Conservation (phyloP, 768 basidiomycete species). For the Mycena galericulata region DNA sequence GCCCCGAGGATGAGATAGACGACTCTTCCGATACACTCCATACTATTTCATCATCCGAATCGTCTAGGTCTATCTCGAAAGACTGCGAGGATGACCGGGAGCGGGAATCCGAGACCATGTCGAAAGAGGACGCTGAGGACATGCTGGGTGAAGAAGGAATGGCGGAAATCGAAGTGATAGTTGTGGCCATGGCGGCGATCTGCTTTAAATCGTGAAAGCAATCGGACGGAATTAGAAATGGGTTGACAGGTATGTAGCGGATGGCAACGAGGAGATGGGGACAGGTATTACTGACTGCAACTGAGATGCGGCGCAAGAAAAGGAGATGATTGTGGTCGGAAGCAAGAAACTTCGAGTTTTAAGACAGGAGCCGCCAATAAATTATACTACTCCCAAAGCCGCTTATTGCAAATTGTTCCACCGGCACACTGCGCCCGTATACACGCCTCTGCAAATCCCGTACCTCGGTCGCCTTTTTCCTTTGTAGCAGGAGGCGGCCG, state of each 20-base stretch:
- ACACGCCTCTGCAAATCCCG: conserved; percentile 69
- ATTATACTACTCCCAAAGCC: conserved; percentile 75
- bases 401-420: conserved; percentile 73
- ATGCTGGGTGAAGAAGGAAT: conserved; percentile 37
- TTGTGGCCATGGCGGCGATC: conserved; percentile 25
- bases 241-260: conserved; percentile 9
- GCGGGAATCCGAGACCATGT: conserved; percentile 44
- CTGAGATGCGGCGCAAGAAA: conserved; percentile 26
- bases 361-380: conserved; percentile 63
- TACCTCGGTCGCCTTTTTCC: conserved; percentile 62
- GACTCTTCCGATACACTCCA: conserved; percentile 56
- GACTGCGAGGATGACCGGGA: conserved; percentile 38
- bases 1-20: conserved; percentile 34
- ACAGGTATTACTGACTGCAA: neutral
- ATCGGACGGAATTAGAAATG: conserved; percentile 28
- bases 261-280: conserved; percentile 24
- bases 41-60: conserved; percentile 70
- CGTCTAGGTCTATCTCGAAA: conserved; percentile 39
- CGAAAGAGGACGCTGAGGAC: conserved; percentile 45
- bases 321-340: conserved; percentile 25
- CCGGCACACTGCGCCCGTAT: conserved; percentile 69
- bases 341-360: neutral
- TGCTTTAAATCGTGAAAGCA: conserved; percentile 10
- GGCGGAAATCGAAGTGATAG: conserved; percentile 33
- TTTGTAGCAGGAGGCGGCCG: conserved; percentile 70